Evolutionary conservation across 768 basidiomycete species (phyloP).

Genomic region (Collybiopsis luxurians): DNA sequence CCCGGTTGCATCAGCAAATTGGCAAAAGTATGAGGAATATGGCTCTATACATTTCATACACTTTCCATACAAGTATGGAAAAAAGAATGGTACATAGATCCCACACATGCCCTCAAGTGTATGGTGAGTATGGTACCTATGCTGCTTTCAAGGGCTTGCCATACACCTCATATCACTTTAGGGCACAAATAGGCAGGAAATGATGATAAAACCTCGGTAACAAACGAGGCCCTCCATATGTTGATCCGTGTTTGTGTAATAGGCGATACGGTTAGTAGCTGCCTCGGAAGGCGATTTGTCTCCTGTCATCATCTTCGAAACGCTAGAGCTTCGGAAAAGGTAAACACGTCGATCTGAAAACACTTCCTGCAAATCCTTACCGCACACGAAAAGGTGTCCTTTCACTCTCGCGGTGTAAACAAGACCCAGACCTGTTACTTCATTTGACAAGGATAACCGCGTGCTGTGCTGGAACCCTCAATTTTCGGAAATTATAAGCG

Average conservation of each 20-base stretch:
- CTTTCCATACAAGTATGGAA: background rate
- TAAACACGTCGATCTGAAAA: slow-evolving; percentile 23
- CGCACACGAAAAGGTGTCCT: slow-evolving; percentile 94
- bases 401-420: slow-evolving; percentile 94
- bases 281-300: slow-evolving; percentile 95
- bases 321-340: slow-evolving; percentile 95
- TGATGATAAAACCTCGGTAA: too few species aligned
- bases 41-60: background rate
- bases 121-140: too few species aligned
- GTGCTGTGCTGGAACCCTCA: slow-evolving; percentile 96
- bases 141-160: too few species aligned
- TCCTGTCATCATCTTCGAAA: slow-evolving; percentile 92
- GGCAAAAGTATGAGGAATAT: background rate
- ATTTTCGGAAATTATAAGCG: slow-evolving; percentile 86
- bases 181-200: too few species aligned
- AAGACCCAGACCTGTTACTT: slow-evolving; percentile 91
- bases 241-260: too few species aligned
- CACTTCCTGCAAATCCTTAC: slow-evolving; percentile 68
- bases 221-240: too few species aligned
- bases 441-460: slow-evolving; percentile 95
- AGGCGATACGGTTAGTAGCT: slow-evolving; percentile 95
- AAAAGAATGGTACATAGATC: background rate
- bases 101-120: slow-evolving; percentile 19
- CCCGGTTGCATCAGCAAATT: background rate
- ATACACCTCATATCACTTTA: too few species aligned